Evolutionary conservation across 805 yeast genomes (phyloP).

Genomic region (Vanderwaltozyma verrucispora): DNA sequence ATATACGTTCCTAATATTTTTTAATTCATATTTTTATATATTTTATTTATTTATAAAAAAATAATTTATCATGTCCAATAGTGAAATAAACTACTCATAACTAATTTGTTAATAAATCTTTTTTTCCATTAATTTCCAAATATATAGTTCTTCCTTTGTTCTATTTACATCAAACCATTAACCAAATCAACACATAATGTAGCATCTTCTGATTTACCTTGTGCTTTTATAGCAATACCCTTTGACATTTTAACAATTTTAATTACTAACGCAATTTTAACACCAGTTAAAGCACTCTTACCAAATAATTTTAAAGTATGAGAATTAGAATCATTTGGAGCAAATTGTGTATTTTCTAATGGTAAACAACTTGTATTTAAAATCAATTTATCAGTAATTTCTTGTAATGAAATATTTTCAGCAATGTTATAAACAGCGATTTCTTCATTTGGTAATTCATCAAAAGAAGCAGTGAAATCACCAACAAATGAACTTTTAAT

Average conservation of each 20-base stretch:
- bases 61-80: too few species aligned
- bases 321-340: slow-evolving; percentile 41
- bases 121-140: too few species aligned
- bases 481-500: slow-evolving; percentile 68
- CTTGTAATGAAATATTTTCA: slow-evolving; percentile 38
- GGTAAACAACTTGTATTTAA: slow-evolving; percentile 54
- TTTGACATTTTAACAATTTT: slow-evolving; percentile 45
- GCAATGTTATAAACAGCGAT: slow-evolving; percentile 59
- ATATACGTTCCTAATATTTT: too few species aligned
- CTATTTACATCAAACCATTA: slow-evolving; percentile 17
- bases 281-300: slow-evolving; percentile 38
- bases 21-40: too few species aligned
- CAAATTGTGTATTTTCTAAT: slow-evolving; percentile 60
- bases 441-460: slow-evolving; percentile 54
- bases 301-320: slow-evolving; percentile 80
- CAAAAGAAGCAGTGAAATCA: slow-evolving; percentile 63
- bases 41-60: too few species aligned
- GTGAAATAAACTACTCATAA: too few species aligned
- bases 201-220: slow-evolving; percentile 46
- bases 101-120: too few species aligned
- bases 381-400: slow-evolving; percentile 46
- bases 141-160: too few species aligned
- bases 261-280: slow-evolving; percentile 39
- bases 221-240: slow-evolving; percentile 44
- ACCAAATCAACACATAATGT: slow-evolving; percentile 21